Evolutionary conservation across 257 asterid genomes (phyloP).

Genomic region (Vinca minor): DNA sequence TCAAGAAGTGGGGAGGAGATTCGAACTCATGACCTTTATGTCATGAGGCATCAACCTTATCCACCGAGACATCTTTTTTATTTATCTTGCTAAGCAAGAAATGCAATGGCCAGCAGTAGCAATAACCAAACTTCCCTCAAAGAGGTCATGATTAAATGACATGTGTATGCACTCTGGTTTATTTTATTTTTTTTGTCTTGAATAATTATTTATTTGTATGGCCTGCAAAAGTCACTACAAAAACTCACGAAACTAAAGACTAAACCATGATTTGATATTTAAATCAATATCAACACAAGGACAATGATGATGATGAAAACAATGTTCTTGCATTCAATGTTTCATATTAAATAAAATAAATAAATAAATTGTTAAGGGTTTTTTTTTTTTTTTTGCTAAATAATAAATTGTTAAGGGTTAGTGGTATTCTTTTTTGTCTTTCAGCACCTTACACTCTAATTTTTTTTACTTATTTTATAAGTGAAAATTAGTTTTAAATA

Average conservation of each 20-base stretch:
- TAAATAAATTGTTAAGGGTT: not conserved
- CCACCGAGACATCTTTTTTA: no score
- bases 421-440: no score
- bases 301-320: slow-evolving; percentile 26
- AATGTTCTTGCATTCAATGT: slow-evolving; percentile 23
- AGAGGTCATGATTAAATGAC: not conserved
- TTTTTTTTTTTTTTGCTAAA: no score
- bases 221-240: slow-evolving; percentile 7
- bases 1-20: no score
- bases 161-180: not conserved
- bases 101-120: slow-evolving; percentile 4
- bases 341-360: slow-evolving; percentile 17
- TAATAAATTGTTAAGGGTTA: no score
- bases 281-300: slow-evolving; percentile 5
- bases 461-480: no score
- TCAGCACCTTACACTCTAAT: no score
- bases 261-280: slow-evolving; percentile 18
- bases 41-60: no score
- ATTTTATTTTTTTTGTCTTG: not conserved
- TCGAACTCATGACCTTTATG: no score
- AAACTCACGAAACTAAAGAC: not conserved
- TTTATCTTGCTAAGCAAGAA: not conserved
- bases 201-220: not conserved
- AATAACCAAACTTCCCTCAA: not conserved
- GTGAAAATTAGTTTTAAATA: no score